A percentile compares a stretch with the other conserved stretches of the same genome.
Evolutionary conservation across 768 basidiomycete genomes (phyloP).

Genomic region (Mycena pura): DNA sequence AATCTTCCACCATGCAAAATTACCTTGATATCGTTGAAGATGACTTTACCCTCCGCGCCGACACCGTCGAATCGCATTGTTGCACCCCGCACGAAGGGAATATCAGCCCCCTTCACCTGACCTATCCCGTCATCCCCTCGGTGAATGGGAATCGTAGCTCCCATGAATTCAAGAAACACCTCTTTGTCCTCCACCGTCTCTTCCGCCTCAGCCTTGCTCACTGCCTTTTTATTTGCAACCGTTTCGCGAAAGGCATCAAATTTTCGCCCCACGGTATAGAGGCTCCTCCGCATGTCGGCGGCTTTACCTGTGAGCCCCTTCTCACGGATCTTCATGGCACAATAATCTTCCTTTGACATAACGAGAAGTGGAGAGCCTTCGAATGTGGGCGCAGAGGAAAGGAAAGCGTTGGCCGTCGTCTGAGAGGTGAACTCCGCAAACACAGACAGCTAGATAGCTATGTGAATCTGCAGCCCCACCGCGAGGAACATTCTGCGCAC

Average conservation of each 20-base stretch:
- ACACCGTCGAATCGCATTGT: slow-evolving; percentile 66
- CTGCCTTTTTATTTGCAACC: slow-evolving; percentile 45
- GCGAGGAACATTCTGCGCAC: not conserved
- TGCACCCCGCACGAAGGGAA: slow-evolving; percentile 60
- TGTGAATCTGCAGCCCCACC: not conserved
- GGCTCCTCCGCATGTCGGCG: slow-evolving; percentile 64
- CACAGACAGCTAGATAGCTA: slow-evolving; percentile 57
- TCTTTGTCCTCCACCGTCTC: slow-evolving; percentile 50
- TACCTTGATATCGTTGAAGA: slow-evolving; percentile 60
- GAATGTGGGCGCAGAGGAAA: slow-evolving; percentile 83
- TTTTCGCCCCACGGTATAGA: slow-evolving; percentile 56
- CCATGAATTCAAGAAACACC: slow-evolving; percentile 78
- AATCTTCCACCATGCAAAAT: slow-evolving; percentile 1
- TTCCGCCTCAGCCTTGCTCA: slow-evolving; percentile 39
- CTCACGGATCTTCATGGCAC: slow-evolving; percentile 95
- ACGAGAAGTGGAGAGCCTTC: slow-evolving; percentile 76
- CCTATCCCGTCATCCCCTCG: slow-evolving; percentile 68
- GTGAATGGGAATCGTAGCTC: slow-evolving; percentile 68
- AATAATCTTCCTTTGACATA: slow-evolving; percentile 94
- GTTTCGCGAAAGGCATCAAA: slow-evolving; percentile 86
- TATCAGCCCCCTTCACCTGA: slow-evolving; percentile 64
- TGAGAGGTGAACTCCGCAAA: slow-evolving; percentile 88
- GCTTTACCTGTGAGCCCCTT: slow-evolving; percentile 85
- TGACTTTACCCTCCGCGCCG: slow-evolving; percentile 47
- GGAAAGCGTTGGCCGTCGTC: slow-evolving; percentile 72